Percentiles rank a stretch among this genome's conserved stretches.
phyloP scores from a whole-genome alignment of 2,329 filamentous ascomycete species.

The Aspergillus novofumigatus region DNA sequence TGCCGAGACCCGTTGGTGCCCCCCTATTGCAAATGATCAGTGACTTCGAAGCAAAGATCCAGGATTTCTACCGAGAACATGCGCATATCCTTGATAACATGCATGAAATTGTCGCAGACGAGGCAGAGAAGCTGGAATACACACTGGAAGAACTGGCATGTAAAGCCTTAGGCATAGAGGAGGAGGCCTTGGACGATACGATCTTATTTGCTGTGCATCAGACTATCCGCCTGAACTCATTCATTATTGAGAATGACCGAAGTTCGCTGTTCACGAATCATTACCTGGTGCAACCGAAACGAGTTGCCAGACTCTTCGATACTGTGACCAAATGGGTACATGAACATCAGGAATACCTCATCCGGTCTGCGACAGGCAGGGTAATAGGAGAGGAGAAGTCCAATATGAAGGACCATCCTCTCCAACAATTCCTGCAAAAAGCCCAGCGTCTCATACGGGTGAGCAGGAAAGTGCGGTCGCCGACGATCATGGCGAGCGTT shows the following conservation, averaged over 20 bases:
- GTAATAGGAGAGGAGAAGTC: slow-evolving; percentile 10
- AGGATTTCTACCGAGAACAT: slow-evolving; percentile 33
- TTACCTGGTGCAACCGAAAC: slow-evolving; percentile 51
- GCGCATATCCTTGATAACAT: slow-evolving; percentile 32
- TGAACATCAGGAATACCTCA: slow-evolving; percentile 41
- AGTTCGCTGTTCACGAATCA: slow-evolving; percentile 31
- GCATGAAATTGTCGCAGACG: slow-evolving; percentile 36
- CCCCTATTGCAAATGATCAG: slow-evolving; percentile 32
- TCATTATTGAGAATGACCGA: slow-evolving; percentile 32
- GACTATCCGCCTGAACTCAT: slow-evolving; percentile 27
- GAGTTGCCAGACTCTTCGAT: slow-evolving; percentile 46
- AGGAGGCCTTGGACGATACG: slow-evolving; percentile 26
- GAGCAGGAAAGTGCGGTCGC: slow-evolving; percentile 40
- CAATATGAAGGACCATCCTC: slow-evolving; percentile 31
- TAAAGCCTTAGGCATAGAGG: slow-evolving; percentile 29
- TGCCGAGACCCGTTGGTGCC: slow-evolving; percentile 37
- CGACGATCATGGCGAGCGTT: slow-evolving; percentile 39
- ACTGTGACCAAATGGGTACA: slow-evolving; percentile 55
- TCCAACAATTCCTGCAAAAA: slow-evolving; percentile 43
- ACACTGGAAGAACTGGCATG: slow-evolving; percentile 36
- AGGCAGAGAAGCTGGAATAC: slow-evolving; percentile 29
- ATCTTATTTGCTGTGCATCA: slow-evolving; percentile 35
- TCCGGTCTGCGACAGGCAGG: slow-evolving; percentile 22
- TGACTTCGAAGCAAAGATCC: slow-evolving; percentile 30
- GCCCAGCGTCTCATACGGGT: slow-evolving; percentile 38